Base-by-base conservation (phyloP, 1,284 basidiomycete genomes). In the Sanghuangporus sanghuang region DNA sequence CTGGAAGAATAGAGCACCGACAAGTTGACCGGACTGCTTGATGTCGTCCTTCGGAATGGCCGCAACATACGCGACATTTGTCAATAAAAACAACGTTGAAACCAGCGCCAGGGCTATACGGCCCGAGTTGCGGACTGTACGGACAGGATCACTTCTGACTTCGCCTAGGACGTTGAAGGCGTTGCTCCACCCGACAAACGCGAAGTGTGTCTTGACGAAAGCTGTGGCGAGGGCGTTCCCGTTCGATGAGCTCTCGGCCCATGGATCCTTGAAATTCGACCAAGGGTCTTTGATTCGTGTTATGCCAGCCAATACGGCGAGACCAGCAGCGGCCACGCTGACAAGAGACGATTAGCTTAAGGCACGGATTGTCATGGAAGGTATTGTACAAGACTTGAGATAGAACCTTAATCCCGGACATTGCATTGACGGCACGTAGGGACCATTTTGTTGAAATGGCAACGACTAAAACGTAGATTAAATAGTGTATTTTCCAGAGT, bases 1-100 rank as follows among this genome's bases (percentile, higher is more conserved):
- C 16, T 73, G 66, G 70, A 85, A 83, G 72, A 83, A 84, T 38
- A 78, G 69, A 8, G 78, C 78, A 2, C 81, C 83, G 16, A 82
- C 76, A 14, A 82, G 74, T 63, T 81, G 74, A 8, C 76, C 74
- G 0, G 78, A 78, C 12, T 69, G 69, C 36, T 74, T 71, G 56
- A 83, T 79, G 18, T 78, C 71, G 12, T 77, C 77, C 61, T 75
- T 76, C 0, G 81, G 80, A 36, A 83, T 77, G 64, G 73, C 71
- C 8, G 70, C 69, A 38, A 76, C 69, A 67, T 74, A 71, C 3
- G 80, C 79, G 56, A 82, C 73, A 67, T 83, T 82, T 55, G 76
- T 74, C 53, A 83, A 74, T 54, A 81, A 69, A 65, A 81, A 82
- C 14, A 83, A 70, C 18, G 76, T 62, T n/a, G 79, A 76, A 16